phyloP scores from a whole-genome alignment of 1,284 basidiomycete species.

The Tilletia walkeri region DNA sequence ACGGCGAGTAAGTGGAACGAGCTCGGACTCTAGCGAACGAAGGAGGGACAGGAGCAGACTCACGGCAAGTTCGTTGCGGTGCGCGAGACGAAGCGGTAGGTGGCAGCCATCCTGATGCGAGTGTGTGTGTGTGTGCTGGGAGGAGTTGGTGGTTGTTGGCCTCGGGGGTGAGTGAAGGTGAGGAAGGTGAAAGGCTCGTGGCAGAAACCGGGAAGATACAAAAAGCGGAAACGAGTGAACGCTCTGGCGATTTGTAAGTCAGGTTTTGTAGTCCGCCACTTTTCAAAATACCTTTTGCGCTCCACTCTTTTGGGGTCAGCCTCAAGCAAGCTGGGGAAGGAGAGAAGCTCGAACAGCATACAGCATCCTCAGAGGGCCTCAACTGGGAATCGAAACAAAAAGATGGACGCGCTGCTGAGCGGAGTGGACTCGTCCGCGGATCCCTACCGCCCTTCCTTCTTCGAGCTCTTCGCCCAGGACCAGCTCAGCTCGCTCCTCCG shows the following conservation, averaged over 20 bases:
- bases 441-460: conserved; percentile 76
- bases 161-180: background rate
- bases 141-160: background rate
- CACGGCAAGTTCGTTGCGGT: conserved; percentile 8
- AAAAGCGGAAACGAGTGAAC: background rate
- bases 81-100: conserved; percentile 13
- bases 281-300: background rate
- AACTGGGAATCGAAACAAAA: no score
- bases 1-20: background rate
- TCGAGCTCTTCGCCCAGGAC: conserved; percentile 92
- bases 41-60: background rate
- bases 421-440: conserved; percentile 27
- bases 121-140: background rate
- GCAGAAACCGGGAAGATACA: conserved; percentile 7
- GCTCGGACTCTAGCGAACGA: background rate
- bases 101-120: conserved; percentile 2
- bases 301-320: no score
- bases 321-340: no score
- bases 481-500: conserved; percentile 88
- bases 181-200: background rate
- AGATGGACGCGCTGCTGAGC: conserved; percentile 13
- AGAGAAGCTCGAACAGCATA: background rate
- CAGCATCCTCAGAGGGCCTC: no score
- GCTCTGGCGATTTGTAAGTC: no score
- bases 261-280: background rate